Base-by-base conservation (phyloP, 2,329 filamentous ascomycete species). In the Davidsoniella neocaledoniae region DNA sequence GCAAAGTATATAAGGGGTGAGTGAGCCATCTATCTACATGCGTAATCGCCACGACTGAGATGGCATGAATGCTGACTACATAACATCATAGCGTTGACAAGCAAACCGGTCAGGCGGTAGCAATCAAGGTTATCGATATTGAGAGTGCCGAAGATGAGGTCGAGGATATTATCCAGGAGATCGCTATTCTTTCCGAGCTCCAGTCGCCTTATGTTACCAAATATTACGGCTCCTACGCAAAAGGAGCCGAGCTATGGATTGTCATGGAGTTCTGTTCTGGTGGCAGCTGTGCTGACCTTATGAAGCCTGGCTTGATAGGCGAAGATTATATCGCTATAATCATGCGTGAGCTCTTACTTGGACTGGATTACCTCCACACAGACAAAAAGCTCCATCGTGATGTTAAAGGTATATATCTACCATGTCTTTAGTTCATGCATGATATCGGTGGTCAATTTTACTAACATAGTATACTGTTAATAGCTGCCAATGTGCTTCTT, bases 241-340 rank as follows among this genome's bases (percentile, higher is more conserved):
- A 94, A 61, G 91, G 90, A 21, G 91, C 88, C 2, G 86, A 96
- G 68, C 69, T 98, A 59, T 98, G 91, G 91, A 98, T 98, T 58
- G 87, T 96, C 63, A 98, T 98, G 91, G 91, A 98, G 65, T 98
- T 91, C 61, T 98, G 91, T 66, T 88, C 90, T 1, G 91, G 91
- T 19, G 91, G 91, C 4, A 96, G 90, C 66, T 96, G 91, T 61
- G 87, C 86, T 44, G 91, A 96, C 62, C 69, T 98, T 54, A 84
- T 98, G 81, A 94, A 94, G 68, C 87, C 91, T 0, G 91, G 91
- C 21, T 68, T 81, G 39, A 90, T 98, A 54, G 78, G 81, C 17
- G 91, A 98, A 66, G 87, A 94, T 57, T 95, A 96, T 64, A 96
- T 98, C 59, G 86, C 86, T 58, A 95, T 98, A 58, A 94, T 98